Evolutionary conservation across 129 eudicot genomes (phyloP).

Genomic region (Escallonia herrerae): DNA sequence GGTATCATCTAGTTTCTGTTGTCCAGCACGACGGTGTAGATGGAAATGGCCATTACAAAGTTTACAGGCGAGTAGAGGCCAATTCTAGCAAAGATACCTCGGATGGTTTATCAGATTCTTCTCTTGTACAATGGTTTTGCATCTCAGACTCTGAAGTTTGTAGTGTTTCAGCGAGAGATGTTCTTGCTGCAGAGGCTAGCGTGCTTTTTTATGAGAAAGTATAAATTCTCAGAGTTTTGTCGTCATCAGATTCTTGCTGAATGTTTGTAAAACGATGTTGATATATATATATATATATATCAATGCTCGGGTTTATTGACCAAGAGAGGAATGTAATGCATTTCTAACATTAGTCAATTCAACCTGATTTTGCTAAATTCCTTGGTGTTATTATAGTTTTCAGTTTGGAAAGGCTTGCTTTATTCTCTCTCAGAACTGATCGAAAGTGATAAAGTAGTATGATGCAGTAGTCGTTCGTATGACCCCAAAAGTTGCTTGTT

Average conservation of each 20-base stretch:
- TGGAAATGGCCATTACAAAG: slow-evolving; percentile 80
- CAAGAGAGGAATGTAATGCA: too few relatives aligned
- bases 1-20: slow-evolving; percentile 72
- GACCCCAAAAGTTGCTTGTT: too few relatives aligned
- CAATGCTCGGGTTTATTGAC: too few relatives aligned
- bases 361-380: too few relatives aligned
- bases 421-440: too few relatives aligned
- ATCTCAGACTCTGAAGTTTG: slow-evolving; percentile 74
- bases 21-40: slow-evolving; percentile 74
- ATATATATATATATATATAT: not conserved
- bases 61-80: slow-evolving; percentile 59
- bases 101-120: slow-evolving; percentile 14
- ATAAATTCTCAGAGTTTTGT: not conserved
- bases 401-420: too few relatives aligned
- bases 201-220: slow-evolving; percentile 76
- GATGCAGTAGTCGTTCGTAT: too few relatives aligned
- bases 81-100: slow-evolving; percentile 17
- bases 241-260: not conserved
- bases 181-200: slow-evolving; percentile 64
- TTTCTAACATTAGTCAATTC: too few relatives aligned
- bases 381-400: too few relatives aligned
- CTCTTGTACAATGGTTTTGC: slow-evolving; percentile 57
- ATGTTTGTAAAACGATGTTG: not conserved
- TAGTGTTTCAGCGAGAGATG: slow-evolving; percentile 63
- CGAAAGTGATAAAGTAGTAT: too few relatives aligned